Conservation (phyloP, 306 rosid species). For the Glycine tomentella region DNA sequence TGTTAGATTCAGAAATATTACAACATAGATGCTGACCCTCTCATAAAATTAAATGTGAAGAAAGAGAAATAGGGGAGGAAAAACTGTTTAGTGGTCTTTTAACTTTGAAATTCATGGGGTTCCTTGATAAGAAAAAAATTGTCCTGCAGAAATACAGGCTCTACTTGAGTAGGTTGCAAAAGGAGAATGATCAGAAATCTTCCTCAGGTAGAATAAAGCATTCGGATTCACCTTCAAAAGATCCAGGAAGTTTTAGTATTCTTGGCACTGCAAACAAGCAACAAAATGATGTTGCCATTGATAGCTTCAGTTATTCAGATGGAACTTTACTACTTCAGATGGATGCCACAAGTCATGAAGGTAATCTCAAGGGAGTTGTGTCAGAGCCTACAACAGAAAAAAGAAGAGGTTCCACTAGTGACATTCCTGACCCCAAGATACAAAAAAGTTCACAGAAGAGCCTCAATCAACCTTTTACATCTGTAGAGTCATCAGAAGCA, state of each 20-base stretch:
- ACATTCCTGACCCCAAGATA: slow-evolving; percentile 53
- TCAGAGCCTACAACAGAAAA: slow-evolving; percentile 55
- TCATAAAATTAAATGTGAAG: neutral
- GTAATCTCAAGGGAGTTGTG: slow-evolving; percentile 54
- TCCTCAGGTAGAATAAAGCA: slow-evolving; percentile 61
- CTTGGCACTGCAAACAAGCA: slow-evolving; percentile 52
- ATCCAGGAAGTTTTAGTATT: slow-evolving; percentile 56
- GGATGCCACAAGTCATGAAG: slow-evolving; percentile 51
- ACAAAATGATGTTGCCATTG: slow-evolving; percentile 61
- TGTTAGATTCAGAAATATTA: slow-evolving; percentile 6
- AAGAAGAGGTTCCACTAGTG: slow-evolving; percentile 41
- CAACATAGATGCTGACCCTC: neutral
- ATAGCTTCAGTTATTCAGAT: slow-evolving; percentile 52
- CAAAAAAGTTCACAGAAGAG: slow-evolving; percentile 47
- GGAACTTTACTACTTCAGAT: slow-evolving; percentile 52
- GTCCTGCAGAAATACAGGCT: slow-evolving; percentile 84
- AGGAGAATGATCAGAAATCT: slow-evolving; percentile 64
- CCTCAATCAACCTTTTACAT: slow-evolving; percentile 52
- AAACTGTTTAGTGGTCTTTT: neutral
- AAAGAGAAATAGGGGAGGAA: neutral
- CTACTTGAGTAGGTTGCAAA: slow-evolving; percentile 79
- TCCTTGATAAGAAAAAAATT: slow-evolving; percentile 36
- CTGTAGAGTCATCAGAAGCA: slow-evolving; percentile 60
- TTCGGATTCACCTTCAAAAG: slow-evolving; percentile 59
- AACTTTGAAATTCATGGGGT: slow-evolving; percentile 22